A percentile compares a stretch with the other conserved stretches of the same genome.
These are phyloP conservation scores for Ustilago bromivora DNA, from an alignment of 1,284 basidiomycete species.

Conservation along the genomic window DNA sequence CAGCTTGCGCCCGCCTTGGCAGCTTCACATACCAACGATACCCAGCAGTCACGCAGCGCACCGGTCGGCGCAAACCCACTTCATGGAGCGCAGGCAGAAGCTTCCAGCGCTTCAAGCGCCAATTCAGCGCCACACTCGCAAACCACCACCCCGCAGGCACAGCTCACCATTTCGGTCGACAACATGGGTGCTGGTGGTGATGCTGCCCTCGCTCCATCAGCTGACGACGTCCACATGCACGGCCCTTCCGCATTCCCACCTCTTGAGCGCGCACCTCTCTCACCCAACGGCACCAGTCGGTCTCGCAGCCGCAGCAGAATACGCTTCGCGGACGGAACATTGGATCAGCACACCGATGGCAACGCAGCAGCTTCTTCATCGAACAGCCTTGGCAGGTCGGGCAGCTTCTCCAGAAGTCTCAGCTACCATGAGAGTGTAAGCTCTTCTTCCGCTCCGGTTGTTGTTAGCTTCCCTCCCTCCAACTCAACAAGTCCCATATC, in stretches of 20 bases:
- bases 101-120: background rate
- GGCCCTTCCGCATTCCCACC: constrained; percentile 49
- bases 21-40: constrained; percentile 9
- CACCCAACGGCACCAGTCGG: constrained; percentile 15
- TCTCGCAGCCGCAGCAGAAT: constrained; percentile 41
- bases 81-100: background rate
- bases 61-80: background rate
- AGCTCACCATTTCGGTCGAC: constrained; percentile 50
- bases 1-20: background rate
- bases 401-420: constrained; percentile 54
- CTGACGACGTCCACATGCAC: constrained; percentile 36
- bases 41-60: constrained; percentile 9
- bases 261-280: constrained; percentile 31
- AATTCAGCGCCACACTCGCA: background rate
- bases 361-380: constrained; percentile 13
- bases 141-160: constrained; percentile 12
- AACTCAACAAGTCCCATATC: constrained; percentile 11
- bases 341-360: background rate
- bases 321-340: constrained; percentile 25
- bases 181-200: constrained; percentile 59
- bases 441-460: constrained; percentile 31
- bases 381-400: constrained; percentile 29
- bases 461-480: constrained; percentile 51
- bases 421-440: constrained; percentile 54
- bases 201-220: constrained; percentile 17